Conservation (phyloP, 495 filamentous ascomycete genomes). For the Daldinia bambusicola region DNA sequence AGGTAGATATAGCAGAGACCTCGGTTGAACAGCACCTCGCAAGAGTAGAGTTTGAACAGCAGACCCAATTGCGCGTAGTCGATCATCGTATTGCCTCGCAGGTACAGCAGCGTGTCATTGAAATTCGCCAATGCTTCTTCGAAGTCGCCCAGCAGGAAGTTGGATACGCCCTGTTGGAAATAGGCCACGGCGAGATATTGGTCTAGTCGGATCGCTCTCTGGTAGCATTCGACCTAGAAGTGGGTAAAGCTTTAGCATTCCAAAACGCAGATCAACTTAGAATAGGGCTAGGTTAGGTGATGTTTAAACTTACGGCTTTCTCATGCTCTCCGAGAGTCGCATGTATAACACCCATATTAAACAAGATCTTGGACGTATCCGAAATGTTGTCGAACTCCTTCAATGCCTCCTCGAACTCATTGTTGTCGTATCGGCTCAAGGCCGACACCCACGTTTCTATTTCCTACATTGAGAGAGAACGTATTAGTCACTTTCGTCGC, state of each 20-base stretch:
- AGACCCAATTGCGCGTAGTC: slow-evolving; percentile 98
- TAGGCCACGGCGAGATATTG: slow-evolving; percentile 97
- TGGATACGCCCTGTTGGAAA: slow-evolving; percentile 98
- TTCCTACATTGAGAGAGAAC: slow-evolving; percentile 68
- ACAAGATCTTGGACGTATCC: slow-evolving; percentile 97
- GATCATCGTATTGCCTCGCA: slow-evolving; percentile 95
- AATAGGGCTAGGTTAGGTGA: neutral
- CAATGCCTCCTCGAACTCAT: slow-evolving; percentile 91
- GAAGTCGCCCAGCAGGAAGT: slow-evolving; percentile 96
- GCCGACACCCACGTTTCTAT: slow-evolving; percentile 98
- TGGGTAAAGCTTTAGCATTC: slow-evolving; percentile 23
- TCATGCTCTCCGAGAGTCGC: slow-evolving; percentile 97
- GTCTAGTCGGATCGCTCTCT: slow-evolving; percentile 86
- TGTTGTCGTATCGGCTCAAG: slow-evolving; percentile 90
- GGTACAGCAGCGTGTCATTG: slow-evolving; percentile 95
- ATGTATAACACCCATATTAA: slow-evolving; percentile 98
- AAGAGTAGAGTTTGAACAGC: slow-evolving; percentile 95
- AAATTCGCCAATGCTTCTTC: slow-evolving; percentile 98
- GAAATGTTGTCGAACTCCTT: slow-evolving; percentile 84
- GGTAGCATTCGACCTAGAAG: slow-evolving; percentile 89
- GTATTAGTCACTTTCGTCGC: neutral
- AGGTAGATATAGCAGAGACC: slow-evolving; percentile 98
- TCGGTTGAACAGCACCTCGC: slow-evolving; percentile 97
- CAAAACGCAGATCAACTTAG: neutral
- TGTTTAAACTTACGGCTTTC: slow-evolving; percentile 76